Evolutionary conservation across 106 monocot species (phyloP).

Genomic region (Acanthochlamys bracteata): DNA sequence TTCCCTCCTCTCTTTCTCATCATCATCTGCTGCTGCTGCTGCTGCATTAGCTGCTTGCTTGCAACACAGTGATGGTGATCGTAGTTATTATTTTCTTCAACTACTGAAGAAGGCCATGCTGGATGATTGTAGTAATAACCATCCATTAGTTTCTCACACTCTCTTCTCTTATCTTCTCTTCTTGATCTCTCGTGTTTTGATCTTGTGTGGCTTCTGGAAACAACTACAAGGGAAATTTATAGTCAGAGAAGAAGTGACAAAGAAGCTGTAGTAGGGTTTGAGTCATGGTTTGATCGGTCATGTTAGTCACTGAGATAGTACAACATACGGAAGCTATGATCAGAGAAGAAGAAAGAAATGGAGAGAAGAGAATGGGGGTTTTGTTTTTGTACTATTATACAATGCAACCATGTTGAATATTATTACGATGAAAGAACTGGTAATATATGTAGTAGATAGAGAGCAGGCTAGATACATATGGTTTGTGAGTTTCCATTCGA

Average conservation of each 20-base stretch:
- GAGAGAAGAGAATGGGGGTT: not conserved
- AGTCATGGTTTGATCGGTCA: not conserved
- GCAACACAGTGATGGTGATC: too few relatives aligned
- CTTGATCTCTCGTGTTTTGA: too few relatives aligned
- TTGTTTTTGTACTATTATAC: not conserved
- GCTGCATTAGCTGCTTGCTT: too few relatives aligned
- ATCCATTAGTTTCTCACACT: not conserved
- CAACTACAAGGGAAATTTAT: not conserved
- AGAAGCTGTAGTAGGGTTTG: slow-evolving; percentile 4
- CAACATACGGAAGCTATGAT: too few relatives aligned
- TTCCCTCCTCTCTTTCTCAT: not conserved
- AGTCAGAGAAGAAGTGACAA: too few relatives aligned
- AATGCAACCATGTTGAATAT: not conserved
- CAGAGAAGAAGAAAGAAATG: not conserved
- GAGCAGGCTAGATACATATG: too few relatives aligned
- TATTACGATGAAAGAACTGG: not conserved
- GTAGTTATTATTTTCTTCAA: too few relatives aligned
- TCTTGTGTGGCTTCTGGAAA: not conserved
- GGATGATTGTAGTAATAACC: not conserved
- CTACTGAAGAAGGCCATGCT: not conserved
- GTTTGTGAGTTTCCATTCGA: slow-evolving; percentile 1
- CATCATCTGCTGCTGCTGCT: not conserved
- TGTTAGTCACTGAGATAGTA: too few relatives aligned
- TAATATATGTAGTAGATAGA: too few relatives aligned
- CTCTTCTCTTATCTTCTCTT: too few relatives aligned